Conservation (phyloP, 306 rosid species). For the Hippophae tibetana region DNA sequence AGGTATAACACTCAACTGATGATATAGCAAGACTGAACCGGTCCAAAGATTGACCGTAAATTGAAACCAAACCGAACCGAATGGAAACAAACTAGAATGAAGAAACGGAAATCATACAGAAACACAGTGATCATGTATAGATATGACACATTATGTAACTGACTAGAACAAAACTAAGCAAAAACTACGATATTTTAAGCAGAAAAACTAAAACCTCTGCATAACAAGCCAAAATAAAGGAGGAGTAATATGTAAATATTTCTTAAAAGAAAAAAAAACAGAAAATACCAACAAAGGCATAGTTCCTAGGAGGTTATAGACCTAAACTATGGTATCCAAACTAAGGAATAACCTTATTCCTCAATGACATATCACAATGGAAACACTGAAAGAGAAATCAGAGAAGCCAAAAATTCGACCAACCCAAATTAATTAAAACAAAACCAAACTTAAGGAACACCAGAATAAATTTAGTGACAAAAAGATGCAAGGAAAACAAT, state of each 20-base stretch:
- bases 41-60: no score
- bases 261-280: not conserved
- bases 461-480: not conserved
- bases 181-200: no score
- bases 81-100: no score
- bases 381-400: not conserved
- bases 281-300: not conserved
- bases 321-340: no score
- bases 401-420: not conserved
- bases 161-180: not conserved
- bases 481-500: not conserved
- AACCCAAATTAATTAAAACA: not conserved
- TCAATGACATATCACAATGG: no score
- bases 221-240: not conserved
- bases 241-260: not conserved
- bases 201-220: not conserved
- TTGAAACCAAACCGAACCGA: no score
- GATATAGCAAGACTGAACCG: no score
- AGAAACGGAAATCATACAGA: no score
- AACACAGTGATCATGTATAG: not conserved
- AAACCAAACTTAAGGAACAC: constrained; percentile 12
- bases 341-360: no score
- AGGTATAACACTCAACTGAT: no score
- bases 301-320: not conserved
- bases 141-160: not conserved